phyloP scores from a whole-genome alignment of 805 yeast species.

The Pichia nanzhaoensis region DNA sequence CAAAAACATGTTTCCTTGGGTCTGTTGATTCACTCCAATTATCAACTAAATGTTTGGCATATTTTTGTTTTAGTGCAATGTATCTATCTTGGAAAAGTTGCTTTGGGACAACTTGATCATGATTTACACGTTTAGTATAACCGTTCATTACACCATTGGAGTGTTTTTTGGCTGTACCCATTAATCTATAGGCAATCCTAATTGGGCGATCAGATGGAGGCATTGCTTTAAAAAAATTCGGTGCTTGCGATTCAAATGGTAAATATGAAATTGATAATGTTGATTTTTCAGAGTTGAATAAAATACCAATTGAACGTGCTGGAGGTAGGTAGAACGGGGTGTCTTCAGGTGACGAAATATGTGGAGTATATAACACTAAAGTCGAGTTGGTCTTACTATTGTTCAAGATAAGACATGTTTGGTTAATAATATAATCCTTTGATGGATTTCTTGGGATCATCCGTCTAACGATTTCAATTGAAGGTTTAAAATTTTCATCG shows the following conservation, averaged over 20 bases:
- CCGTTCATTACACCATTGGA: slow-evolving; percentile 79
- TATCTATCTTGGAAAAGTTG: slow-evolving; percentile 79
- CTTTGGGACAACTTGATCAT: slow-evolving; percentile 79
- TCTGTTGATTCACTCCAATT: slow-evolving; percentile 93
- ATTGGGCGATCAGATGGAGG: slow-evolving; percentile 54
- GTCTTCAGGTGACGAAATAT: slow-evolving; percentile 48
- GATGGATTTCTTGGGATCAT: slow-evolving; percentile 89
- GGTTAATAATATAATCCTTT: slow-evolving; percentile 77
- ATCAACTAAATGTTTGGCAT: slow-evolving; percentile 67
- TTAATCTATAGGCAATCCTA: slow-evolving; percentile 73
- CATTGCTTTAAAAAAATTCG: slow-evolving; percentile 26
- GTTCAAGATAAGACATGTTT: slow-evolving; percentile 61
- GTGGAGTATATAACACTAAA: slow-evolving; percentile 73
- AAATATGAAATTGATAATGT: slow-evolving; percentile 67
- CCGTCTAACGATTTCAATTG: slow-evolving; percentile 62
- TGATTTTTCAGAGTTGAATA: slow-evolving; percentile 35
- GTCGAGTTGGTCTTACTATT: slow-evolving; percentile 33
- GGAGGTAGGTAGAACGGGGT: slow-evolving; percentile 89
- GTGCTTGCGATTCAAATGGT: slow-evolving; percentile 42
- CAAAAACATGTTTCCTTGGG: slow-evolving; percentile 93
- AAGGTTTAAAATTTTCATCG: slow-evolving; percentile 28
- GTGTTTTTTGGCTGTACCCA: slow-evolving; percentile 78
- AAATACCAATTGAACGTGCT: slow-evolving; percentile 70
- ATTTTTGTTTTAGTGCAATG: slow-evolving; percentile 71
- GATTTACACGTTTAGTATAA: slow-evolving; percentile 80